These are phyloP conservation scores for Flaveria robusta DNA, from an alignment of 129 eudicot species.

Conservation along the genomic window DNA sequence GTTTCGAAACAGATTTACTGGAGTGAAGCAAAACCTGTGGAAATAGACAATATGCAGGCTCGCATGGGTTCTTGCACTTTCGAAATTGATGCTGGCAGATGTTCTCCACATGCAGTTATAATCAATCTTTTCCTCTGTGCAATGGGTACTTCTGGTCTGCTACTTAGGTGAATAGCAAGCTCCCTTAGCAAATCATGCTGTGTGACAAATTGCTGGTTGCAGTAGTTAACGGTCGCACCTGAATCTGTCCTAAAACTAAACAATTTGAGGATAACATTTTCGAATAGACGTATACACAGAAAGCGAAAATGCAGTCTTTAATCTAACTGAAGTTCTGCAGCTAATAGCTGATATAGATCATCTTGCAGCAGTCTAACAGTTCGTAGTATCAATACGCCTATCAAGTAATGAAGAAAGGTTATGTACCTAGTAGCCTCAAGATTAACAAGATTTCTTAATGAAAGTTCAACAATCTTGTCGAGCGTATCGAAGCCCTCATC, in stretches of 20 bases:
- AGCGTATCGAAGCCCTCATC: constrained; percentile 32
- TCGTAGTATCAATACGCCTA: neutral
- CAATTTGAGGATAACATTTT: neutral
- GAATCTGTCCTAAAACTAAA: constrained; percentile 21
- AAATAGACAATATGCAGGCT: constrained; percentile 46
- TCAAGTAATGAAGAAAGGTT: neutral
- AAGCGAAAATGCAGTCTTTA: too few relatives aligned
- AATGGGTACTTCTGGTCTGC: constrained; percentile 32
- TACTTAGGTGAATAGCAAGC: constrained; percentile 44
- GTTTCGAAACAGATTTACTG: neutral
- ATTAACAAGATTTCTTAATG: constrained; percentile 37
- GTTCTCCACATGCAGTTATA: constrained; percentile 26
- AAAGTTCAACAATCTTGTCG: constrained; percentile 31
- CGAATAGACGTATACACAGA: too few relatives aligned
- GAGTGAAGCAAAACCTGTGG: constrained; percentile 39
- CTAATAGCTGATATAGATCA: too few relatives aligned
- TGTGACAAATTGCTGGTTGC: constrained; percentile 40
- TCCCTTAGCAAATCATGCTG: constrained; percentile 60
- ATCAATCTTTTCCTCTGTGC: constrained; percentile 40
- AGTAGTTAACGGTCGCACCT: constrained; percentile 12
- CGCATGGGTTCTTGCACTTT: constrained; percentile 26
- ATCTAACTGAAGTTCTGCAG: too few relatives aligned
- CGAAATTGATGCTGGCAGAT: constrained; percentile 16
- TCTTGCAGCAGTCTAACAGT: too few relatives aligned
- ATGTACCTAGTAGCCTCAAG: constrained; percentile 7